Evolutionary conservation across 805 yeast species (phyloP).

Genomic region (Yamadazyma kitorensis): DNA sequence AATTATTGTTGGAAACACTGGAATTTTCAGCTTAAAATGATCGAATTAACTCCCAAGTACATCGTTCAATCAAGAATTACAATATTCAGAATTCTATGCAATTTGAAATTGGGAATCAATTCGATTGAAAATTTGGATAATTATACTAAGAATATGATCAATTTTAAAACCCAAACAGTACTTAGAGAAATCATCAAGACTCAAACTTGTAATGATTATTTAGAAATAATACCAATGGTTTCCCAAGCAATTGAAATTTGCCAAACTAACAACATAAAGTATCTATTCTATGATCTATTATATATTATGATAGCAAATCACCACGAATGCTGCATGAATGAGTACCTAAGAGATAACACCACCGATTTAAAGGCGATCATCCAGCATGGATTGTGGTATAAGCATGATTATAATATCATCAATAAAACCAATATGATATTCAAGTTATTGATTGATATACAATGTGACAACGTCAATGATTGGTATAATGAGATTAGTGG

Average conservation of each 20-base stretch:
- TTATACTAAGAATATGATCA: constrained; percentile 8
- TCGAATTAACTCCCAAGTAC: constrained; percentile 17
- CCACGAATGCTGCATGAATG: constrained; percentile 31
- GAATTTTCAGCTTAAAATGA: constrained; percentile 2
- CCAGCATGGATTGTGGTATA: constrained; percentile 33
- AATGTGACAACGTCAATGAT: constrained; percentile 1
- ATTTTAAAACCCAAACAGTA: constrained; percentile 13
- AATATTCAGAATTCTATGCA: constrained; percentile 32
- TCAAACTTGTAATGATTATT: constrained; percentile 27
- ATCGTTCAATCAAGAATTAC: constrained; percentile 25
- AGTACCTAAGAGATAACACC: constrained; percentile 22
- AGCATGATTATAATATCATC: constrained; percentile 20
- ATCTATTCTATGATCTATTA: constrained; percentile 26
- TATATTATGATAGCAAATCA: constrained; percentile 23
- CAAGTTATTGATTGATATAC: constrained; percentile 1
- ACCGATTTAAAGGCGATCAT: constrained; percentile 25
- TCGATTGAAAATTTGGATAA: constrained; percentile 1
- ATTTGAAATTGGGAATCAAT: constrained; percentile 28
- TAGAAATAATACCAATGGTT: constrained; percentile 31
- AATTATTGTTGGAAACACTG: constrained; percentile 37
- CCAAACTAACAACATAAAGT: constrained; percentile 13
- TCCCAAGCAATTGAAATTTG: constrained; percentile 29
- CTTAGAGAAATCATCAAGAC: constrained; percentile 14
- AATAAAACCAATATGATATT: constrained; percentile 22
- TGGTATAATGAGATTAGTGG: constrained; percentile 9